A percentile compares a stretch with the other conserved stretches of the same genome.
phyloP scores from a whole-genome alignment of 2,329 filamentous ascomycete species.

The Tricladium varicosporioides region DNA sequence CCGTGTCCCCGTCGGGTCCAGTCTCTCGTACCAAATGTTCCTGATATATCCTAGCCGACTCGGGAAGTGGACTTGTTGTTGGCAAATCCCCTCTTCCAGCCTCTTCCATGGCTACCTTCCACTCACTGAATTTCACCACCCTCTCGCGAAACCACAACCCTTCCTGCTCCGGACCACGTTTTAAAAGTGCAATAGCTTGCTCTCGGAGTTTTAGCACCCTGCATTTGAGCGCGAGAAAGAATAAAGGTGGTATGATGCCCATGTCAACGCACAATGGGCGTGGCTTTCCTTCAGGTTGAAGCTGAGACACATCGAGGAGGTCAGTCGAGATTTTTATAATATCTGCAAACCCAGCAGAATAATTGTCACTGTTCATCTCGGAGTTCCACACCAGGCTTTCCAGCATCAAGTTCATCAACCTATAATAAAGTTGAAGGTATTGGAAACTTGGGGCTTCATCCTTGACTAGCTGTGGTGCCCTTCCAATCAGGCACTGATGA shows the following conservation, averaged over 20 bases:
- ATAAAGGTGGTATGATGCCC: conserved; percentile 17
- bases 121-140: conserved; percentile 32
- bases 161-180: conserved; percentile 16
- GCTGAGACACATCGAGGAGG: too few relatives aligned
- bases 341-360: conserved; percentile 33
- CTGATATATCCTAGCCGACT: conserved; percentile 12
- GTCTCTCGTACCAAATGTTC: conserved; percentile 4
- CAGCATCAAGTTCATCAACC: neutral
- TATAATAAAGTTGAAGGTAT: conserved; percentile 18
- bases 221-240: conserved; percentile 15
- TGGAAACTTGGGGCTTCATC: neutral
- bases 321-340: conserved; percentile 17
- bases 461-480: too few relatives aligned
- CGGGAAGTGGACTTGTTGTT: conserved; percentile 6
- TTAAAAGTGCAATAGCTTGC: conserved; percentile 11
- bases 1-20: too few relatives aligned
- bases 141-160: conserved; percentile 25
- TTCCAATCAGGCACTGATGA: neutral
- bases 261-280: conserved; percentile 17
- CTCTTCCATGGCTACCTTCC: conserved; percentile 40
- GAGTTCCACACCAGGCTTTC: conserved; percentile 2
- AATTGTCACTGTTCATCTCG: conserved; percentile 39
- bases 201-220: conserved; percentile 7
- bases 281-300: neutral
- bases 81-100: conserved; percentile 8